Evolutionary conservation across 768 basidiomycete genomes (phyloP).

Genomic region (Mycena metata): DNA sequence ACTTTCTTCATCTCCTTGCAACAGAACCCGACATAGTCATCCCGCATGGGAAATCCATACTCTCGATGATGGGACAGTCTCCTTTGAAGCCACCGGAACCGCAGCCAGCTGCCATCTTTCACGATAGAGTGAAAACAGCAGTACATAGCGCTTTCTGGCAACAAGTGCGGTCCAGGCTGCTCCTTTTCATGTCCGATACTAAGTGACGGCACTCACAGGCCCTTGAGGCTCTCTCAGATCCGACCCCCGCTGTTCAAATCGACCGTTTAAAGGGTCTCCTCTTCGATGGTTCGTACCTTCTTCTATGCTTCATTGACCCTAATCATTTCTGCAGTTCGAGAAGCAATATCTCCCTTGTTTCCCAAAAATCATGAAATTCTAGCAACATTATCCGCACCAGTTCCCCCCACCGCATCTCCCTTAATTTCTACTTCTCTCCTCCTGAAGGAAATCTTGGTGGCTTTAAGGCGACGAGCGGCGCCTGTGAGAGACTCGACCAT

Average conservation of each 20-base stretch:
- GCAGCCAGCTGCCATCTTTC: conserved; percentile 40
- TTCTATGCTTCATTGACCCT: conserved; percentile 54
- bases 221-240: conserved; percentile 65
- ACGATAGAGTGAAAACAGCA: conserved; percentile 62
- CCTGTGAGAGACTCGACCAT: conserved; percentile 72
- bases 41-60: conserved; percentile 79
- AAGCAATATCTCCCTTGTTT: conserved; percentile 65
- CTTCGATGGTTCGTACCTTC: conserved; percentile 24
- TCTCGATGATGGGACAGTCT: conserved; percentile 68
- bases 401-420: conserved; percentile 78
- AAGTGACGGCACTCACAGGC: conserved; percentile 56
- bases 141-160: conserved; percentile 82
- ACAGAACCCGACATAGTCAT: conserved; percentile 71
- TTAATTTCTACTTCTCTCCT: conserved; percentile 68
- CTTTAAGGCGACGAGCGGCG: conserved; percentile 73
- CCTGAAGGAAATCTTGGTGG: conserved; percentile 65
- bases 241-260: conserved; percentile 71
- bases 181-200: not conserved
- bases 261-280: conserved; percentile 60
- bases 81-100: conserved; percentile 37
- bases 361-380: conserved; percentile 67
- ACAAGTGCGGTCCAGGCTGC: conserved; percentile 60
- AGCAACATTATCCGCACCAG: conserved; percentile 65
- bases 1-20: conserved; percentile 77
- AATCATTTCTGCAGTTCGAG: conserved; percentile 62